Evolutionary conservation across 2,329 filamentous ascomycete species (phyloP).

Genomic region (Colletotrichum tabaci): DNA sequence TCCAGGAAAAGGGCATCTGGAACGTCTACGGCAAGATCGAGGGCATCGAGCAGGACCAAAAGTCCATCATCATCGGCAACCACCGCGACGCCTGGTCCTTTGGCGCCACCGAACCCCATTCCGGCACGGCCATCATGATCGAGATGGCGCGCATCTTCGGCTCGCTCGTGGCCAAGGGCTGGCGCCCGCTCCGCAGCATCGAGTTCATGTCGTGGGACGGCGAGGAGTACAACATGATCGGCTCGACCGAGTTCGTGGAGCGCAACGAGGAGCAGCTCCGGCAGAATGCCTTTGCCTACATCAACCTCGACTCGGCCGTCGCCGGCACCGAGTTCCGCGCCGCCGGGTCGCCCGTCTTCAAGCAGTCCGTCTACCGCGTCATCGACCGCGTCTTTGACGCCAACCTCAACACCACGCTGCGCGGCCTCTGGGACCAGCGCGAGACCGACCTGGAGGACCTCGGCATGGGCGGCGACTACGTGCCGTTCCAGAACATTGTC

Average conservation of each 20-base stretch:
- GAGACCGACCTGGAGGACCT: conserved; percentile 74
- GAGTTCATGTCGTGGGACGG: conserved; percentile 98
- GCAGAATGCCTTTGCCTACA: conserved; percentile 83
- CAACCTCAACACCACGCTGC: conserved; percentile 78
- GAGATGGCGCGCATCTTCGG: conserved; percentile 91
- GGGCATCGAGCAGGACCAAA: conserved; percentile 86
- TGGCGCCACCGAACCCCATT: conserved; percentile 87
- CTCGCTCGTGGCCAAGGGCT: conserved; percentile 81
- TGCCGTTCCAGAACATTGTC: conserved; percentile 91
- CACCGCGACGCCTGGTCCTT: conserved; percentile 95
- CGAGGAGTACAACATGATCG: conserved; percentile 92
- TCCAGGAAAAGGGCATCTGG: conserved; percentile 86
- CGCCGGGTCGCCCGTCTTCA: conserved; percentile 85
- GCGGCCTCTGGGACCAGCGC: conserved; percentile 81
- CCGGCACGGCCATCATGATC: conserved; percentile 91
- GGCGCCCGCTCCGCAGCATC: conserved; percentile 93
- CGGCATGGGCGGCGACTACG: conserved; percentile 85
- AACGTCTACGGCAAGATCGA: conserved; percentile 89
- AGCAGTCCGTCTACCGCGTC: conserved; percentile 79
- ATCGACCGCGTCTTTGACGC: conserved; percentile 84
- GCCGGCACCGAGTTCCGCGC: conserved; percentile 82
- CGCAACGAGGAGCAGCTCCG: conserved; percentile 82
- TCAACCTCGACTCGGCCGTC: conserved; percentile 91
- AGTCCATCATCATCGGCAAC: conserved; percentile 91
- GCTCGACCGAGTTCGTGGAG: conserved; percentile 96